phyloP scores from a whole-genome alignment of 805 yeast species.

The Ogataea neopini region DNA sequence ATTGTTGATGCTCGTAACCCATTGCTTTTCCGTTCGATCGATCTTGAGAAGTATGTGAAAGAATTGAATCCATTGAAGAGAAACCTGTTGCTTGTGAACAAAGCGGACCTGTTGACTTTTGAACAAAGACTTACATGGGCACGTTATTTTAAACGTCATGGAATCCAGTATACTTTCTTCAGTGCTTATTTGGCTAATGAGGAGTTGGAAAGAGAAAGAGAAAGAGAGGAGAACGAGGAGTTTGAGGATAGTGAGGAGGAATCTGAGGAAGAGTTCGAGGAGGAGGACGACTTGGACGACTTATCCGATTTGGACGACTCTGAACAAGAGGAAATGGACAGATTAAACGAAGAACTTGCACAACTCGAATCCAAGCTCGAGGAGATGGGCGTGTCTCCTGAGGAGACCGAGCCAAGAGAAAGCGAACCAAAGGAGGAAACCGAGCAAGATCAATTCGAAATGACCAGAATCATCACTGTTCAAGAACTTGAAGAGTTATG shows the following conservation, averaged over 20 bases:
- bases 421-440: constrained; percentile 14
- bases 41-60: constrained; percentile 75
- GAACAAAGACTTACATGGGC: constrained; percentile 88
- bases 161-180: constrained; percentile 87
- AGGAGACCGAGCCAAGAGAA: not conserved
- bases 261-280: constrained; percentile 20
- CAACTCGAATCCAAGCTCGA: constrained; percentile 22
- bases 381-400: constrained; percentile 27
- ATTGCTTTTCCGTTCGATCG: constrained; percentile 81
- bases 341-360: constrained; percentile 22
- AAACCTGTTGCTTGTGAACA: constrained; percentile 83
- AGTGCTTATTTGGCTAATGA: constrained; percentile 87
- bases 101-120: constrained; percentile 82
- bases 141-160: constrained; percentile 63
- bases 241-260: constrained; percentile 21
- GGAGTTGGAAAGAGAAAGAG: constrained; percentile 62
- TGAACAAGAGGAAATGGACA: constrained; percentile 21
- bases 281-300: constrained; percentile 20
- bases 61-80: constrained; percentile 75
- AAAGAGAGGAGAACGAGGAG: constrained; percentile 31
- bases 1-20: constrained; percentile 98
- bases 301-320: constrained; percentile 18
- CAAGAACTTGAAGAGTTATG: constrained; percentile 84
- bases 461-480: constrained; percentile 71
- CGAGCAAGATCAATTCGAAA: constrained; percentile 43